These are phyloP conservation scores for Asterophora parasitica DNA, from an alignment of 768 basidiomycete genomes.

Conservation along the genomic window DNA sequence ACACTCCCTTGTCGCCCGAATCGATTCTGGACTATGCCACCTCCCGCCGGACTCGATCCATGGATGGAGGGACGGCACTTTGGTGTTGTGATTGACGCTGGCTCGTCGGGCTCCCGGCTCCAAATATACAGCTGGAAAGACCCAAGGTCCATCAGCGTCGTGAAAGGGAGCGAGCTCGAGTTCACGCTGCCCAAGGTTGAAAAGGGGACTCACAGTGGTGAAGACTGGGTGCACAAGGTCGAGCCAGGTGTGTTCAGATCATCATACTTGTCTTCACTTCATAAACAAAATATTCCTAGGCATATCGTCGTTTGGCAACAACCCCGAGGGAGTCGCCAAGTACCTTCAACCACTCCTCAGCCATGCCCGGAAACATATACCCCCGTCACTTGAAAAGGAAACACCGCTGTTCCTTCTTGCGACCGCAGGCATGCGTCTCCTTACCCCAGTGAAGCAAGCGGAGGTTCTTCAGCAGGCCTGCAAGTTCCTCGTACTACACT, in stretches of 20 bases:
- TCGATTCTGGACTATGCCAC: conserved; percentile 50
- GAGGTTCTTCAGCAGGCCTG: conserved; percentile 76
- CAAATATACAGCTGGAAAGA: conserved; percentile 98
- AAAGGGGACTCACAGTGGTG: conserved; percentile 78
- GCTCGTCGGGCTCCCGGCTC: conserved; percentile 92
- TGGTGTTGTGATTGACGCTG: conserved; percentile 96
- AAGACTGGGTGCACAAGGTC: conserved; percentile 86
- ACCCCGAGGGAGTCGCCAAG: conserved; percentile 61
- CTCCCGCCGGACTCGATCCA: conserved; percentile 62
- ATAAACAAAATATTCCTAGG: conserved; percentile 41
- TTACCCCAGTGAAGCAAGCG: conserved; percentile 63
- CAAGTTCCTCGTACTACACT: conserved; percentile 66
- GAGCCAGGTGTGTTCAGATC: conserved; percentile 72
- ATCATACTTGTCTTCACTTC: background rate
- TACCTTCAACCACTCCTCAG: conserved; percentile 81
- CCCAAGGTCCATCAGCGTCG: conserved; percentile 49
- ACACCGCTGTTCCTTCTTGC: conserved; percentile 94
- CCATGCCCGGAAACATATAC: conserved; percentile 80
- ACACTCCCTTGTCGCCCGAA: background rate
- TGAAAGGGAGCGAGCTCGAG: conserved; percentile 47
- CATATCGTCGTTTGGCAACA: conserved; percentile 73
- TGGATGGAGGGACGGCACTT: conserved; percentile 82
- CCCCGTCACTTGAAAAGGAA: conserved; percentile 75
- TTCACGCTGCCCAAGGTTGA: conserved; percentile 77
- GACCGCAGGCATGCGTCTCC: conserved; percentile 94